Percentiles rank a stretch among this genome's conserved stretches.
Conservation (phyloP, 768 basidiomycete genomes). For the Peribolospora baueri region DNA sequence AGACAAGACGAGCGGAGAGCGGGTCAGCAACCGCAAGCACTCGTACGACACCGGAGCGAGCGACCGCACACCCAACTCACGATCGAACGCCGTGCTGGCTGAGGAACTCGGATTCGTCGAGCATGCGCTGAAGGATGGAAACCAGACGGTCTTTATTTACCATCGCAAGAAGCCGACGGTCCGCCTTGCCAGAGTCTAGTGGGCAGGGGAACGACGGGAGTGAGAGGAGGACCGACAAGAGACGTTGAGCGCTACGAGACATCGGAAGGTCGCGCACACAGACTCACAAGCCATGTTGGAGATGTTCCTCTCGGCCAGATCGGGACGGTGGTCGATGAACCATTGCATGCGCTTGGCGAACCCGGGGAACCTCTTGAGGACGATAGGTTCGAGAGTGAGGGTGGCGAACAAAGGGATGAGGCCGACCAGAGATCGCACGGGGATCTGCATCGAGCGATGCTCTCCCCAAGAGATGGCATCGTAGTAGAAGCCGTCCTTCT, state of each 20-base stretch:
- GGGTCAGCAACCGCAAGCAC: background rate
- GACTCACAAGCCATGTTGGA: conserved; percentile 70
- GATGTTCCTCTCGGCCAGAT: conserved; percentile 70
- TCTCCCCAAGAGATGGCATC: conserved; percentile 12
- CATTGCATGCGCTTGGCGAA: conserved; percentile 98
- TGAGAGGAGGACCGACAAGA: background rate
- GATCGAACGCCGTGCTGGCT: conserved; percentile 90
- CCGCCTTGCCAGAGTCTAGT: conserved; percentile 43
- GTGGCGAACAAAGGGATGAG: conserved; percentile 91
- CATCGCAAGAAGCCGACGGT: conserved; percentile 66
- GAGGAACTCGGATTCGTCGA: conserved; percentile 90
- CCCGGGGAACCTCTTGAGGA: conserved; percentile 75
- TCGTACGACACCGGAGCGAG: background rate
- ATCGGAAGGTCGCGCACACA: background rate
- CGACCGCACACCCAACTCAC: conserved; percentile 26
- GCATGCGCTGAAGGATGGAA: conserved; percentile 78
- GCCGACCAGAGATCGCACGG: conserved; percentile 85
- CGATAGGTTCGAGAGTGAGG: conserved; percentile 67
- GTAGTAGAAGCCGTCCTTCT: conserved; percentile 77
- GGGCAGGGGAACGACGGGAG: conserved; percentile 14
- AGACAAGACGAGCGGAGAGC: background rate
- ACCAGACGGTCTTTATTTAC: conserved; percentile 76
- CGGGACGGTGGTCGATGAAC: conserved; percentile 86
- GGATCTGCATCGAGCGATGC: conserved; percentile 60
- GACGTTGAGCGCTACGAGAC: background rate